A percentile compares a stretch with the other conserved stretches of the same genome.
These are phyloP conservation scores for Saccharomyces hybrid DNA, from an alignment of 1,139 yeast genomes.

Conservation along the genomic window DNA sequence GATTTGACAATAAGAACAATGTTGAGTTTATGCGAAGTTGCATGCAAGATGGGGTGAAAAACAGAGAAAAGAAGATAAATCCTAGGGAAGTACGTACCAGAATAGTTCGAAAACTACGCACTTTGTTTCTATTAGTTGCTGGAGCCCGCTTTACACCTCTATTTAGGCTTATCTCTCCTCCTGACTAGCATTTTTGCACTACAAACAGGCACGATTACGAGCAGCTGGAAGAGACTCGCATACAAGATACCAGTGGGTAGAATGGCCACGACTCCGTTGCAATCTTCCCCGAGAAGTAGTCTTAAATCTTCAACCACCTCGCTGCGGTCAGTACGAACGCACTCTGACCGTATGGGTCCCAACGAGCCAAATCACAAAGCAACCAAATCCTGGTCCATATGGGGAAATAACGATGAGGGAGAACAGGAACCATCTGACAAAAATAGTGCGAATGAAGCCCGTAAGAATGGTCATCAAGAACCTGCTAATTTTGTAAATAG, in stretches of 20 bases:
- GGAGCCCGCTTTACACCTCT: not conserved
- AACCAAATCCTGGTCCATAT: not conserved
- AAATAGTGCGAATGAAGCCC: not conserved
- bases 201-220: not conserved
- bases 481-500: not conserved
- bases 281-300: not conserved
- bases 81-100: not conserved
- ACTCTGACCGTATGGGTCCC: not conserved
- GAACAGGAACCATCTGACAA: not conserved
- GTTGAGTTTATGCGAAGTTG: not conserved
- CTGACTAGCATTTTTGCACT: not conserved
- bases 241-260: not conserved
- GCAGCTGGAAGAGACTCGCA: not conserved
- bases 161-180: constrained; percentile 1
- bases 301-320: not conserved
- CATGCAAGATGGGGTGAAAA: not conserved
- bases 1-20: not conserved
- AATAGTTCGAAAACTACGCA: not conserved
- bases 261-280: not conserved
- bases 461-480: not conserved
- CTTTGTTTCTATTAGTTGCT: not conserved
- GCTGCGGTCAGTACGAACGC: not conserved
- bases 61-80: not conserved
- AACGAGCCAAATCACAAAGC: not conserved
- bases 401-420: not conserved